Percentiles rank a stretch among this genome's conserved stretches.
These are phyloP conservation scores for Panicum virgatum DNA, from an alignment of 202 grass and related monocot genomes.

Conservation along the genomic window DNA sequence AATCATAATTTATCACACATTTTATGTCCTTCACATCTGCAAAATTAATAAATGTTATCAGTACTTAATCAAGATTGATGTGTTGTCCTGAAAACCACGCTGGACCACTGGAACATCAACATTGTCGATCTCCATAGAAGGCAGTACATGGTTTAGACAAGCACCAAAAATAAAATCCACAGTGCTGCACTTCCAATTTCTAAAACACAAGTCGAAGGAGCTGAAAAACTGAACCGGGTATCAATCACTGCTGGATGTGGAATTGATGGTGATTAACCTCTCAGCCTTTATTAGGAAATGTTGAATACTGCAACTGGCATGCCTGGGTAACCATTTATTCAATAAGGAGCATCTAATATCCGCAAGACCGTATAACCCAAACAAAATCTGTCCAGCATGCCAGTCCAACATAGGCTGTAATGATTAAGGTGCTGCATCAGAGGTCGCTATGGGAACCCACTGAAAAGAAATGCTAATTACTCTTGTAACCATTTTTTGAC, in stretches of 20 bases:
- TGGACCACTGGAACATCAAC: constrained; percentile 47
- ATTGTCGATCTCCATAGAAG: constrained; percentile 49
- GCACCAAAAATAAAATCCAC: constrained; percentile 32
- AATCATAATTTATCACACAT: constrained; percentile 99
- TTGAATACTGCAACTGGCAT: constrained; percentile 40
- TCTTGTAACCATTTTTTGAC: constrained; percentile 45
- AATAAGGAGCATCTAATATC: constrained; percentile 32
- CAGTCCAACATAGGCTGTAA: constrained; percentile 61
- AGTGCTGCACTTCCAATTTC: constrained; percentile 29
- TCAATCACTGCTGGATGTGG: constrained; percentile 59
- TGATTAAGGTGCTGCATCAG: constrained; percentile 70
- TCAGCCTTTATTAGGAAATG: constrained; percentile 35
- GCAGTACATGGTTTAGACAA: constrained; percentile 51
- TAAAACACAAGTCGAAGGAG: constrained; percentile 66
- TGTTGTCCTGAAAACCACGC: constrained; percentile 35
- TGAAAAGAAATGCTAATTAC: constrained; percentile 10
- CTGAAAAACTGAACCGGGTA: constrained; percentile 81
- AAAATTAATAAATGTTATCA: constrained; percentile 45
- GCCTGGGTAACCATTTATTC: constrained; percentile 34
- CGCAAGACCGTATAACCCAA: constrained; percentile 21
- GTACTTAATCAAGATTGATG: constrained; percentile 22
- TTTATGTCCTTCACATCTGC: constrained; percentile 99
- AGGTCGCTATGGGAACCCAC: constrained; percentile 46
- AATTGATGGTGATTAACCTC: constrained; percentile 85
- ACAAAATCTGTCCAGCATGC: constrained; percentile 40